Conservation (phyloP, 176 grass and related monocot genomes). For the Hordeum marinum region DNA sequence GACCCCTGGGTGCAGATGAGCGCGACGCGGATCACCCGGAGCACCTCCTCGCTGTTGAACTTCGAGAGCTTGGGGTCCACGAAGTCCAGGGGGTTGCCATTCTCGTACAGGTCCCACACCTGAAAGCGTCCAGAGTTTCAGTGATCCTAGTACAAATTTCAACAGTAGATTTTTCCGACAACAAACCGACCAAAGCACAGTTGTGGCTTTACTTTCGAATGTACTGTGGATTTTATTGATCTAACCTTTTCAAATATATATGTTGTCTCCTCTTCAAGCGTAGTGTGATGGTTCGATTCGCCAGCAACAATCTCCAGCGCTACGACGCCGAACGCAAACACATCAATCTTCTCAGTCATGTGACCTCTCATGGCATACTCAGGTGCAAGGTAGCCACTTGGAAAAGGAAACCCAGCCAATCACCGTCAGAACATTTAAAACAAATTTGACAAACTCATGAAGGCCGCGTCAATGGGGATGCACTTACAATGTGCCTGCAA, state of each 20-base stretch:
- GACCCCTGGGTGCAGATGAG: slow-evolving; percentile 61
- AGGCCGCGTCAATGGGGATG: neutral
- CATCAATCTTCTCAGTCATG: slow-evolving; percentile 56
- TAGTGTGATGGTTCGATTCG: slow-evolving; percentile 29
- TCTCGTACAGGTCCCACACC: slow-evolving; percentile 61
- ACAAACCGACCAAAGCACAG: neutral
- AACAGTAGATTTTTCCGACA: neutral
- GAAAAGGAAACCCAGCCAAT: neutral
- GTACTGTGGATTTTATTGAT: neutral
- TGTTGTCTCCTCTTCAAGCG: slow-evolving; percentile 16
- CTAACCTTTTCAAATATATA: slow-evolving; percentile 34
- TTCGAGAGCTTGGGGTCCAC: slow-evolving; percentile 43
- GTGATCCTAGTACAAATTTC: neutral
- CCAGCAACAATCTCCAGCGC: slow-evolving; percentile 37
- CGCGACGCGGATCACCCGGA: slow-evolving; percentile 42
- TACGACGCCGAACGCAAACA: slow-evolving; percentile 52
- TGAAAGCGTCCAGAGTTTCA: neutral
- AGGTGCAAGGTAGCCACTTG: slow-evolving; percentile 69
- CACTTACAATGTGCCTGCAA: slow-evolving; percentile 76
- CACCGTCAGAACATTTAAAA: neutral
- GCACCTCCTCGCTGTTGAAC: slow-evolving; percentile 39
- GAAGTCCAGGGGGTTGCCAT: slow-evolving; percentile 31
- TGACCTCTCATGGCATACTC: slow-evolving; percentile 73
- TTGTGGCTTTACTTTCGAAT: too few species aligned
- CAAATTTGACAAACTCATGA: neutral